A percentile compares a stretch with the other conserved stretches of the same genome.
Evolutionary conservation across 1,139 yeast species (phyloP).

Genomic region (Pichiaceae sp.): DNA sequence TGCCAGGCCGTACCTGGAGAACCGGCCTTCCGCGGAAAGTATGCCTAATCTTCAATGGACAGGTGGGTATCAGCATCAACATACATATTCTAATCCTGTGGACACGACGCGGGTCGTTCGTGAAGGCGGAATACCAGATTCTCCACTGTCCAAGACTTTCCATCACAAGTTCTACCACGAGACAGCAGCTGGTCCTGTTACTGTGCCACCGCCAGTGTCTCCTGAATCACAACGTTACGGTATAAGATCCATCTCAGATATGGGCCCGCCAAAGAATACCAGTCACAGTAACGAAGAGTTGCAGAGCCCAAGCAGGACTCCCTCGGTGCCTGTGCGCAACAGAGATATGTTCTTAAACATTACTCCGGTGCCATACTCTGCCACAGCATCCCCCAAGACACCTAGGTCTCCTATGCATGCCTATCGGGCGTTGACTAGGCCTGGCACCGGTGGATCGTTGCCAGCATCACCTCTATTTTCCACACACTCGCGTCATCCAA

Average conservation of each 20-base stretch:
- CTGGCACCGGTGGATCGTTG: neutral
- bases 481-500: neutral
- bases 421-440: neutral
- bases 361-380: neutral
- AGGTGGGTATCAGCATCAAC: slow-evolving; percentile 7
- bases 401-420: neutral
- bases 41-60: neutral
- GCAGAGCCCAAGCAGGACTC: neutral
- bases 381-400: neutral
- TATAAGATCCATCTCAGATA: neutral
- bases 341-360: no score
- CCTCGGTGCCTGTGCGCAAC: neutral
- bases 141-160: slow-evolving; percentile 14
- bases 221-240: neutral
- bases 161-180: slow-evolving; percentile 14
- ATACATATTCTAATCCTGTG: slow-evolving; percentile 18
- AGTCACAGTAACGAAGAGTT: neutral
- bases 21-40: no score
- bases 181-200: slow-evolving; percentile 9
- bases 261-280: neutral
- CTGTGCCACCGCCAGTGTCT: neutral
- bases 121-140: slow-evolving; percentile 7
- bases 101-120: slow-evolving; percentile 7
- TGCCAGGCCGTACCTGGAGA: neutral
- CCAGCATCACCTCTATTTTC: neutral